A percentile compares a stretch with the other conserved stretches of the same genome.
Conservation (phyloP, 208 protist species). For the Crithidia sp. region DNA sequence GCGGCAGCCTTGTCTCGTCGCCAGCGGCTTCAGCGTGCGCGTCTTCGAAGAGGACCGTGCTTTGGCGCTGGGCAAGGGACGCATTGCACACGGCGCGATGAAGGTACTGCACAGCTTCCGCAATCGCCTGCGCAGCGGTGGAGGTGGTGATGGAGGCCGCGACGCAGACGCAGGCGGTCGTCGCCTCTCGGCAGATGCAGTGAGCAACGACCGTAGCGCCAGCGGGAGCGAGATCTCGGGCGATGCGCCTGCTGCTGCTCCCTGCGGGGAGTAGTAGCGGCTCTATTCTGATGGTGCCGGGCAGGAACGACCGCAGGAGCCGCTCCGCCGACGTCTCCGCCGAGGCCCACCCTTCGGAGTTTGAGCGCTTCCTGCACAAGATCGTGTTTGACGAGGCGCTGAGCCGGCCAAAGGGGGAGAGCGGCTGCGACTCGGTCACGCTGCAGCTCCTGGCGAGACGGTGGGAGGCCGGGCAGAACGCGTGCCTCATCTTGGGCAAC, state of each 20-base stretch:
- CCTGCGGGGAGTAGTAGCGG: not conserved
- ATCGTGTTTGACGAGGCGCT: slow-evolving; percentile 34
- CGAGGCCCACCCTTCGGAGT: not conserved
- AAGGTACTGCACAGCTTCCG: not conserved
- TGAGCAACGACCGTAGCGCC: not conserved
- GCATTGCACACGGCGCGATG: slow-evolving; percentile 10
- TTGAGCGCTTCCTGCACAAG: slow-evolving; percentile 23
- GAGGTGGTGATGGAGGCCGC: not conserved
- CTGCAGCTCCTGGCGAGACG: slow-evolving; percentile 25
- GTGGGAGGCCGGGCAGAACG: slow-evolving; percentile 38
- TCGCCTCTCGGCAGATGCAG: not conserved
- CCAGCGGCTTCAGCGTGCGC: slow-evolving; percentile 29
- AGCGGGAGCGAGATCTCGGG: not conserved
- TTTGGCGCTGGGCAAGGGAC: slow-evolving; percentile 5
- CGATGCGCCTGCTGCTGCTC: not conserved
- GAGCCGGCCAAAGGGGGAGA: slow-evolving; percentile 22
- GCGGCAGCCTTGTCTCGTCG: slow-evolving; percentile 27
- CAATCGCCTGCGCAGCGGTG: not conserved
- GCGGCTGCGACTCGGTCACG: slow-evolving; percentile 23
- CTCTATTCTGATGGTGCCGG: slow-evolving; percentile 4
- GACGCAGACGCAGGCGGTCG: not conserved
- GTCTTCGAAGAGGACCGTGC: slow-evolving; percentile 27
- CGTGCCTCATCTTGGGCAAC: slow-evolving; percentile 33
- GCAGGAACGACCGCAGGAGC: slow-evolving; percentile 2
- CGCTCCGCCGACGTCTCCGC: not conserved